A percentile compares a stretch with the other conserved stretches of the same genome.
These are phyloP conservation scores for Rhytidiadelphus loreus DNA, from an alignment of 225 moss, liverwort and hornwort genomes.

Conservation along the genomic window DNA sequence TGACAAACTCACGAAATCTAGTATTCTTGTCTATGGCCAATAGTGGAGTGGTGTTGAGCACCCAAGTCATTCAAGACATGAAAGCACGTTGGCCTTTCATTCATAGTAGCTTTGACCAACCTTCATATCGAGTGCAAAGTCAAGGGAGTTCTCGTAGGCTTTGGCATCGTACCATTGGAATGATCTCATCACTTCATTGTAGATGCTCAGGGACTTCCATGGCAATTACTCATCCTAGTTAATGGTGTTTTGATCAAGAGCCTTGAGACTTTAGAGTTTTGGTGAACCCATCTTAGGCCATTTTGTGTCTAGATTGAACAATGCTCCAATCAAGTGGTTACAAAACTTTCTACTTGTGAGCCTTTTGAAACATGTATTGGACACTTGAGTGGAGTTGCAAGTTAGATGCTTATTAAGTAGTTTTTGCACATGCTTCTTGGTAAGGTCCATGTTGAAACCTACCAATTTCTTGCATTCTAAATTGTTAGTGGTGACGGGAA, in stretches of 20 bases:
- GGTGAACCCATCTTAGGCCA: accelerated
- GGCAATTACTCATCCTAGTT: accelerated
- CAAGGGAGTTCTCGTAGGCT: too few relatives aligned
- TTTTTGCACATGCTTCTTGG: not conserved
- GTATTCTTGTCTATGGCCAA: accelerated
- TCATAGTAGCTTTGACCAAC: too few relatives aligned
- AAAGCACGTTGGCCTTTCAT: too few relatives aligned
- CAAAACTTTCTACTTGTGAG: not conserved
- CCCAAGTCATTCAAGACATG: too few relatives aligned
- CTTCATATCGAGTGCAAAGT: too few relatives aligned
- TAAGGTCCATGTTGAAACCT: too few relatives aligned
- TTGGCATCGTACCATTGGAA: not conserved
- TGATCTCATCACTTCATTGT: not conserved
- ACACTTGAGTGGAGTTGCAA: not conserved
- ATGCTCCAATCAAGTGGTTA: not conserved
- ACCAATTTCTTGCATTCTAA: not conserved
- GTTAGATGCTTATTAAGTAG: not conserved
- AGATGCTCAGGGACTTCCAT: not conserved
- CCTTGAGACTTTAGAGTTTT: not conserved
- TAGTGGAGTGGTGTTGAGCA: too few relatives aligned
- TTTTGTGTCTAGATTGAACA: accelerated
- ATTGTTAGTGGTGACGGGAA: not conserved
- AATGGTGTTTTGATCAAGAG: not conserved
- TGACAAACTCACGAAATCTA: too few relatives aligned
- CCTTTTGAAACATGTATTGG: not conserved